A percentile compares a stretch with the other conserved stretches of the same genome.
These are phyloP conservation scores for Xylaria venustula DNA, from an alignment of 495 filamentous ascomycete genomes.

Conservation along the genomic window DNA sequence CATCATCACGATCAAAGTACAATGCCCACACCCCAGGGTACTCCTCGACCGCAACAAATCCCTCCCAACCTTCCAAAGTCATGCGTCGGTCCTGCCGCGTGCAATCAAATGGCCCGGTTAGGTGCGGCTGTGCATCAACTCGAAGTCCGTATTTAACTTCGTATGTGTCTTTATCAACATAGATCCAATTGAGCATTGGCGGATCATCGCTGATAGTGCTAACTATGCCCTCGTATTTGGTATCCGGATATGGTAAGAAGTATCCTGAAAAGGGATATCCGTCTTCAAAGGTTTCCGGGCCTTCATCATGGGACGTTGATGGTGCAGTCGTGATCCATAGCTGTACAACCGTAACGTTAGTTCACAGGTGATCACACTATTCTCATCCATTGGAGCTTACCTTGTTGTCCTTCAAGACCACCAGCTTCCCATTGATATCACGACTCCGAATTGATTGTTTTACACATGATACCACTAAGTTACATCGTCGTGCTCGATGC, in stretches of 20 bases:
- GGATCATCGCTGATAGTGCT: constrained; percentile 58
- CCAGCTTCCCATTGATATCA: constrained; percentile 38
- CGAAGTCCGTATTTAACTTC: constrained; percentile 56
- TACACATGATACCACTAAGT: constrained; percentile 41
- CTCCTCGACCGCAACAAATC: constrained; percentile 43
- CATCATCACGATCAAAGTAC: constrained; percentile 46
- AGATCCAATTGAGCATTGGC: constrained; percentile 64
- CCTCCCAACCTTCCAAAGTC: constrained; percentile 50
- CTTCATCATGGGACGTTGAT: constrained; percentile 19
- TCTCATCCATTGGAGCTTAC: constrained; percentile 14
- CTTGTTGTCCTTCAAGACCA: constrained; percentile 41
- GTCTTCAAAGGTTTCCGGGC: constrained; percentile 6
- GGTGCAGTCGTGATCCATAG: constrained; percentile 26
- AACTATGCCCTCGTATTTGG: constrained; percentile 55
- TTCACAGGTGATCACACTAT: neutral
- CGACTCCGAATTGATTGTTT: constrained; percentile 28
- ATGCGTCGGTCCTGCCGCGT: constrained; percentile 54
- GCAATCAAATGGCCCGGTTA: constrained; percentile 57
- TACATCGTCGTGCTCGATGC: constrained; percentile 42
- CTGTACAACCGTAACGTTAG: constrained; percentile 18
- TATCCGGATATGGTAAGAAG: constrained; percentile 58
- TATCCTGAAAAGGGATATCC: constrained; percentile 56
- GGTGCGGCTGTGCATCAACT: constrained; percentile 45
- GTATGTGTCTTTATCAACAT: constrained; percentile 55
- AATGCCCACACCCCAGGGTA: constrained; percentile 39